Conservation (phyloP, 2,329 filamentous ascomycete species). For the Calonectria hongkongensis region DNA sequence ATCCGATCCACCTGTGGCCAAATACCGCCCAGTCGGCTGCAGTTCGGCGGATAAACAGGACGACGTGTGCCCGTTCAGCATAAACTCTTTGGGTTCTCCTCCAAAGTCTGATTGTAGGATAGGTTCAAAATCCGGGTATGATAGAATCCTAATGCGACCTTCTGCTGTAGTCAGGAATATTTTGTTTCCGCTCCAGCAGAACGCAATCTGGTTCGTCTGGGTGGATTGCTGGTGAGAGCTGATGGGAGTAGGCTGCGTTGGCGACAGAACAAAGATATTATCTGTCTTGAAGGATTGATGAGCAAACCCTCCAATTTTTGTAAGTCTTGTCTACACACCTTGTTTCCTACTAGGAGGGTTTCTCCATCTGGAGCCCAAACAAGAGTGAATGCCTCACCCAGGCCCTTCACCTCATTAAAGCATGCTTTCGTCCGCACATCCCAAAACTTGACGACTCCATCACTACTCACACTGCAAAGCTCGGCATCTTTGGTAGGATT, state of each 20-base stretch:
- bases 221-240: conserved; percentile 76
- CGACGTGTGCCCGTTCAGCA: conserved; percentile 83
- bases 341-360: conserved; percentile 82
- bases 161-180: conserved; percentile 83
- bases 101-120: conserved; percentile 69
- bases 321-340: conserved; percentile 68
- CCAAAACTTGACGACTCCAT: conserved; percentile 87
- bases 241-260: conserved; percentile 73
- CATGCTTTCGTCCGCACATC: conserved; percentile 84
- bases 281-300: conserved; percentile 69
- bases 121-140: conserved; percentile 78
- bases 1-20: conserved; percentile 85
- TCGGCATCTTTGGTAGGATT: conserved; percentile 86
- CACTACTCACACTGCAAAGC: conserved; percentile 83
- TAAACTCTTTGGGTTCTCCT: conserved; percentile 71
- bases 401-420: conserved; percentile 80
- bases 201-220: conserved; percentile 83
- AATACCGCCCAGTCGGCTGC: conserved; percentile 81
- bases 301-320: background rate
- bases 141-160: conserved; percentile 81
- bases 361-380: conserved; percentile 84
- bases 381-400: conserved; percentile 81
- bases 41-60: conserved; percentile 81
- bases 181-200: conserved; percentile 83
- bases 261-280: conserved; percentile 77